These are phyloP conservation scores for Fraxinus xanthoxyloides DNA, from an alignment of 305 asterid species.

Conservation along the genomic window DNA sequence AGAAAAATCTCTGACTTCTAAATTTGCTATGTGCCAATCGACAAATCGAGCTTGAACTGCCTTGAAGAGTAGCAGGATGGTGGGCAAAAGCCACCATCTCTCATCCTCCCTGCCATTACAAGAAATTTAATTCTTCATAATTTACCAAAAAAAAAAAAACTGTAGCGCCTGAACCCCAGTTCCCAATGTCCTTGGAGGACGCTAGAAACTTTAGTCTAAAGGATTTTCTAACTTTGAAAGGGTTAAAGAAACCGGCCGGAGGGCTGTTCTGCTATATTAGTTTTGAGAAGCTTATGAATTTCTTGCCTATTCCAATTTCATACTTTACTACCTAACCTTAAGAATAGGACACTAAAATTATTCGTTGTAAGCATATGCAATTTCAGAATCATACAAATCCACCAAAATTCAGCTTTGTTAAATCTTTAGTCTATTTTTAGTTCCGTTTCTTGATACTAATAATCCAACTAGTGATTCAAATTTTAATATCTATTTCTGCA, in stretches of 20 bases:
- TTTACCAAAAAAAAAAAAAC: not conserved
- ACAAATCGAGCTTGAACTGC: constrained; percentile 79
- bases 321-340: not conserved
- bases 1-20: constrained; percentile 80
- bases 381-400: not conserved
- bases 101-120: constrained; percentile 72
- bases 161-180: not conserved
- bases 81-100: constrained; percentile 88
- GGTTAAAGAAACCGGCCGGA: not conserved
- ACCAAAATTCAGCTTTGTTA: not conserved
- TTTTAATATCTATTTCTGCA: not conserved
- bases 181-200: not conserved
- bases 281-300: not conserved
- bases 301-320: not conserved
- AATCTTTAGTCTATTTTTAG: not conserved
- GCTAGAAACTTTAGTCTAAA: not conserved
- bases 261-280: not conserved
- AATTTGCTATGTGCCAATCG: constrained; percentile 89
- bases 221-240: not conserved
- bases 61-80: constrained; percentile 70
- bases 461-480: not conserved
- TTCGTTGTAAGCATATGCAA: not conserved
- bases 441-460: not conserved
- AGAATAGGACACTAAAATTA: not conserved
- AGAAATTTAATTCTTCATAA: constrained; percentile 1